A percentile compares a stretch with the other conserved stretches of the same genome.
Evolutionary conservation across 2,329 filamentous ascomycete species (phyloP).

Genomic region (Xylariaceae sp.): DNA sequence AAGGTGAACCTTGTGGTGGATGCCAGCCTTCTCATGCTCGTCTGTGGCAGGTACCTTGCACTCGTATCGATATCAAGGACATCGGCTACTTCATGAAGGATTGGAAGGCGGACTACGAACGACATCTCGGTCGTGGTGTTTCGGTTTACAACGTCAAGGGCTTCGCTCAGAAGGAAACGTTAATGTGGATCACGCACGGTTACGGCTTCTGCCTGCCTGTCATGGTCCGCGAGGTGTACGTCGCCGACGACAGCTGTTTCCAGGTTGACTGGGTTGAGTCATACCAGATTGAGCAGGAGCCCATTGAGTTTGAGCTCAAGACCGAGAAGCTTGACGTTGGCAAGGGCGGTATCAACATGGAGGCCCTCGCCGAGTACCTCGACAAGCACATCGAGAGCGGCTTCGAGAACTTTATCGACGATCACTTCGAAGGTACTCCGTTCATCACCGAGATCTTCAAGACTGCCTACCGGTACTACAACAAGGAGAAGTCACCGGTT

Average conservation of each 20-base stretch:
- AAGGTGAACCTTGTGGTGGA: constrained; percentile 90
- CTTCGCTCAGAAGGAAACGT: constrained; percentile 58
- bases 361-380: constrained; percentile 82
- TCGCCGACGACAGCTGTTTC: constrained; percentile 88
- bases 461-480: constrained; percentile 90
- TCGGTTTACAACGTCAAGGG: constrained; percentile 95
- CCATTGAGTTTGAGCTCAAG: constrained; percentile 76
- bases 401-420: constrained; percentile 89
- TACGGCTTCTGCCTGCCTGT: constrained; percentile 92
- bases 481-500: constrained; percentile 79
- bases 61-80: constrained; percentile 96
- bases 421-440: constrained; percentile 91
- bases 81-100: constrained; percentile 99
- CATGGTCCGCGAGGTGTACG: constrained; percentile 88
- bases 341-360: constrained; percentile 76
- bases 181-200: constrained; percentile 92
- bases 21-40: constrained; percentile 94
- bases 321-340: constrained; percentile 87
- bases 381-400: constrained; percentile 90
- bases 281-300: constrained; percentile 59
- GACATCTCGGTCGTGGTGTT: constrained; percentile 79
- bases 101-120: constrained; percentile 95
- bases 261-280: constrained; percentile 91
- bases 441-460: constrained; percentile 96
- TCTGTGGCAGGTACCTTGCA: constrained; percentile 96